A percentile compares a stretch with the other conserved stretches of the same genome.
phyloP scores from a whole-genome alignment of 2,329 filamentous ascomycete genomes.

The Ceratocystis huliohia region DNA sequence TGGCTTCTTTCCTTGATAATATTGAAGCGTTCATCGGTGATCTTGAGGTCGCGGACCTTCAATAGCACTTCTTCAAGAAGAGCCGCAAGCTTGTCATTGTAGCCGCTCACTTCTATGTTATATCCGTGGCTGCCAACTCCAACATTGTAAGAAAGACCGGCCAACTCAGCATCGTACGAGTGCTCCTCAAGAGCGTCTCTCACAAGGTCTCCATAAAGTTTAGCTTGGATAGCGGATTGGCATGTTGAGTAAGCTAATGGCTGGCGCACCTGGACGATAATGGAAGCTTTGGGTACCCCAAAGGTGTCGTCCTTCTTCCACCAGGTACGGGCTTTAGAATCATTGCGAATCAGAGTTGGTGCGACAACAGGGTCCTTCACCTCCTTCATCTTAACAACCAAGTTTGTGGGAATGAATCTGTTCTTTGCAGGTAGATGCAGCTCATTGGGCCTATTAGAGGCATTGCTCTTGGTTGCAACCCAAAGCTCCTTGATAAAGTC shows the following conservation, averaged over 20 bases:
- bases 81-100: constrained; percentile 91
- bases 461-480: constrained; percentile 45
- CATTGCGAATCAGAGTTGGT: constrained; percentile 75
- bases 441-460: constrained; percentile 49
- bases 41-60: constrained; percentile 70
- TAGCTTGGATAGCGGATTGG: constrained; percentile 63
- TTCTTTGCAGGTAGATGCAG: constrained; percentile 86
- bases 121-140: constrained; percentile 58
- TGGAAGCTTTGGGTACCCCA: constrained; percentile 90
- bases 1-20: constrained; percentile 78
- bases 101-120: constrained; percentile 69
- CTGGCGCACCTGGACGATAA: constrained; percentile 68
- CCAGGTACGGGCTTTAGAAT: constrained; percentile 71
- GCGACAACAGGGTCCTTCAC: constrained; percentile 59
- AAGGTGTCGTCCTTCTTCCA: constrained; percentile 98
- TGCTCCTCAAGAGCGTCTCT: constrained; percentile 84
- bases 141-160: constrained; percentile 76
- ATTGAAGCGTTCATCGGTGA: constrained; percentile 77
- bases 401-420: constrained; percentile 84
- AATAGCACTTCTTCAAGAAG: constrained; percentile 77
- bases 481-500: constrained; percentile 62
- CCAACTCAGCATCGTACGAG: constrained; percentile 88
- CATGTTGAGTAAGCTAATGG: constrained; percentile 69
- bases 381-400: constrained; percentile 91
- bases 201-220: constrained; percentile 73